A percentile compares a stretch with the other conserved stretches of the same genome.
Evolutionary conservation across 192 early-diverging fungal species (phyloP).

Genomic region (Linnemannia schmuckeri): DNA sequence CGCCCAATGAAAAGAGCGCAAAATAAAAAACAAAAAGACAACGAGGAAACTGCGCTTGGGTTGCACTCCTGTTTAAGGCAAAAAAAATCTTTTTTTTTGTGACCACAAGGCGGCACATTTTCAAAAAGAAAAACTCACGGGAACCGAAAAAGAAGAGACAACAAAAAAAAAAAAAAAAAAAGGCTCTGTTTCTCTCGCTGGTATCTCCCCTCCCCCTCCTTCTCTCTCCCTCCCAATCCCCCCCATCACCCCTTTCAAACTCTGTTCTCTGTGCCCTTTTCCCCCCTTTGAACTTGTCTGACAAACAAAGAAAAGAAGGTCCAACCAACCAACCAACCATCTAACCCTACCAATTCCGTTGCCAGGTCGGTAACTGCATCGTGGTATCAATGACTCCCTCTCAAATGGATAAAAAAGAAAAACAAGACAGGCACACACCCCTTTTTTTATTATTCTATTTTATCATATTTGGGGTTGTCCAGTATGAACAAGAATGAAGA

Average conservation of each 20-base stretch:
- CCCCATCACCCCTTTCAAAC: not conserved
- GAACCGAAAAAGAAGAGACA: conserved; percentile 19
- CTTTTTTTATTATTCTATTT: not conserved
- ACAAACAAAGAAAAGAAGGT: not conserved
- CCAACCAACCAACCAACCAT: not conserved
- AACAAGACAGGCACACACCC: not conserved
- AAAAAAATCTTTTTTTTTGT: conserved; percentile 29
- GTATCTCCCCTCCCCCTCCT: not conserved
- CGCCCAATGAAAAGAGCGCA: conserved; percentile 46
- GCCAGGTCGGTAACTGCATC: conserved; percentile 3
- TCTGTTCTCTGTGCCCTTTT: not conserved
- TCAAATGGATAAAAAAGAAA: not conserved
- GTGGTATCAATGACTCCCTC: not conserved
- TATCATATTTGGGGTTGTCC: not conserved
- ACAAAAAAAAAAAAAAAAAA: not conserved
- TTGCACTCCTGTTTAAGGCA: conserved; percentile 17
- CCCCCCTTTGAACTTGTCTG: too few relatives aligned
- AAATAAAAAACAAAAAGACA: conserved; percentile 13
- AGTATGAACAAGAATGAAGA: not conserved
- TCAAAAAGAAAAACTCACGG: conserved; percentile 41
- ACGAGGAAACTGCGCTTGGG: conserved; percentile 26
- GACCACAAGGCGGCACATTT: conserved; percentile 31
- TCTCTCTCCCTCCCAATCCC: not conserved
- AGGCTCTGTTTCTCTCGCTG: not conserved
- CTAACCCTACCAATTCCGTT: not conserved